A percentile compares a stretch with the other conserved stretches of the same genome.
Evolutionary conservation across 1,284 basidiomycete genomes (phyloP).

Genomic region (Ustilago shanxiensis): DNA sequence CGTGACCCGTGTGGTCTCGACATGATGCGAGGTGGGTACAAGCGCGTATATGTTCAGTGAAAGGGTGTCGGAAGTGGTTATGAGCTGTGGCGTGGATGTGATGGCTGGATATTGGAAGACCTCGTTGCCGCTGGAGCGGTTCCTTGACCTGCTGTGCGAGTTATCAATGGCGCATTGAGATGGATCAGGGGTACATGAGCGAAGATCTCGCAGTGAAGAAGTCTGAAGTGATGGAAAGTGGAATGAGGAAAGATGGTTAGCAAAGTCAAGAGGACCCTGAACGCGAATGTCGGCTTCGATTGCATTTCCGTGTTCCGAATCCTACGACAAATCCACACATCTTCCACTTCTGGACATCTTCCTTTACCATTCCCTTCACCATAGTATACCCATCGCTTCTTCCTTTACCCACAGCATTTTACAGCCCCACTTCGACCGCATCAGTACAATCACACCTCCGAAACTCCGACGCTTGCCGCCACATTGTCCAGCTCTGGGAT

Average conservation of each 20-base stretch:
- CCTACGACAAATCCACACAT: not conserved
- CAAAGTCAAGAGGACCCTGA: not conserved
- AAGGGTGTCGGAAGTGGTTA: not conserved
- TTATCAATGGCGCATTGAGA: not conserved
- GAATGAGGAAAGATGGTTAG: not conserved
- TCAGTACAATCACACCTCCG: too few relatives aligned
- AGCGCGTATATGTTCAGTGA: not conserved
- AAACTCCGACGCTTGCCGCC: not conserved
- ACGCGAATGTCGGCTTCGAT: not conserved
- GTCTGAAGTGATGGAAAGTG: not conserved
- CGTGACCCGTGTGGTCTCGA: not conserved
- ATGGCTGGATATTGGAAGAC: too few relatives aligned
- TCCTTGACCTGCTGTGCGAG: not conserved
- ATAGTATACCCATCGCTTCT: not conserved
- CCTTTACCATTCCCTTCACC: not conserved
- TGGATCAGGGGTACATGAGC: not conserved
- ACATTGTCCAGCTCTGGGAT: not conserved
- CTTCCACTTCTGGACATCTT: not conserved
- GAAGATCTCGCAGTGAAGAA: not conserved
- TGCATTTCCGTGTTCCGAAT: constrained; percentile 10
- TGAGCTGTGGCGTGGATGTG: not conserved
- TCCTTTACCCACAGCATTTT: not conserved
- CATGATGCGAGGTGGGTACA: not conserved
- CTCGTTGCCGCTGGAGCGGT: too few relatives aligned
- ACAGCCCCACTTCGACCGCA: not conserved